phyloP scores from a whole-genome alignment of 345 rosid species.

The Hypericum androsaemum region DNA sequence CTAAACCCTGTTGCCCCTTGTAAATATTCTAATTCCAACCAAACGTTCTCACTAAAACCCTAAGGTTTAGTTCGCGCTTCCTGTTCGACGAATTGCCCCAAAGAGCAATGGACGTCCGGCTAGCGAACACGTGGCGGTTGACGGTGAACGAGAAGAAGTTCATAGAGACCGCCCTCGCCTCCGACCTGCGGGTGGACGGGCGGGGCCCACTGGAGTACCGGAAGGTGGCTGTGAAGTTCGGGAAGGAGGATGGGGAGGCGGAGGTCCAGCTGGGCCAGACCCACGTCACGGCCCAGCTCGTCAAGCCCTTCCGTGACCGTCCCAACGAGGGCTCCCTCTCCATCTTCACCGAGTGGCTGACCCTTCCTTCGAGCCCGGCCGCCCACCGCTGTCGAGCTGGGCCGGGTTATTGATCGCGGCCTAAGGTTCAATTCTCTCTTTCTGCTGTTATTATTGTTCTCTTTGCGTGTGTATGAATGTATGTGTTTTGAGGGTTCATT shows the following conservation, averaged over 20 bases:
- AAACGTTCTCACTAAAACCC: too few relatives aligned
- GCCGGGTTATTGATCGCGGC: slow-evolving; percentile 85
- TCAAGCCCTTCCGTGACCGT: slow-evolving; percentile 81
- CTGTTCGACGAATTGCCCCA: too few relatives aligned
- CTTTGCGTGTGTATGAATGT: too few relatives aligned
- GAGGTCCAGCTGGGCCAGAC: slow-evolving; percentile 97
- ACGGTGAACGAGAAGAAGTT: slow-evolving; percentile 79
- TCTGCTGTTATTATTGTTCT: not conserved
- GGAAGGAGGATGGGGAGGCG: slow-evolving; percentile 89
- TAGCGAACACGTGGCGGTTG: slow-evolving; percentile 67
- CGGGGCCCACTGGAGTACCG: slow-evolving; percentile 81
- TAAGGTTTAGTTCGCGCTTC: too few relatives aligned
- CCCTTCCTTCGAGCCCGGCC: slow-evolving; percentile 91
- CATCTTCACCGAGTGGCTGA: slow-evolving; percentile 88
- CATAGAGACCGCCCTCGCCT: slow-evolving; percentile 64
- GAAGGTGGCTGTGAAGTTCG: slow-evolving; percentile 72
- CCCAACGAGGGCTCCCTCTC: slow-evolving; percentile 79
- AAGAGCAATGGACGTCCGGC: slow-evolving; percentile 72
- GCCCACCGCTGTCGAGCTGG: slow-evolving; percentile 85
- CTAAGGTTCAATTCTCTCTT: slow-evolving; percentile 42
- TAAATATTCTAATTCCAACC: too few relatives aligned
- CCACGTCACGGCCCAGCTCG: slow-evolving; percentile 76
- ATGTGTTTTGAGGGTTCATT: too few relatives aligned
- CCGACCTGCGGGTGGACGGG: slow-evolving; percentile 78
- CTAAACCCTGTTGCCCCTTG: too few relatives aligned